Percentiles rank a stretch among this genome's conserved stretches.
phyloP scores from a whole-genome alignment of 805 yeast species.

The Sugiyamaella valdiviana region DNA sequence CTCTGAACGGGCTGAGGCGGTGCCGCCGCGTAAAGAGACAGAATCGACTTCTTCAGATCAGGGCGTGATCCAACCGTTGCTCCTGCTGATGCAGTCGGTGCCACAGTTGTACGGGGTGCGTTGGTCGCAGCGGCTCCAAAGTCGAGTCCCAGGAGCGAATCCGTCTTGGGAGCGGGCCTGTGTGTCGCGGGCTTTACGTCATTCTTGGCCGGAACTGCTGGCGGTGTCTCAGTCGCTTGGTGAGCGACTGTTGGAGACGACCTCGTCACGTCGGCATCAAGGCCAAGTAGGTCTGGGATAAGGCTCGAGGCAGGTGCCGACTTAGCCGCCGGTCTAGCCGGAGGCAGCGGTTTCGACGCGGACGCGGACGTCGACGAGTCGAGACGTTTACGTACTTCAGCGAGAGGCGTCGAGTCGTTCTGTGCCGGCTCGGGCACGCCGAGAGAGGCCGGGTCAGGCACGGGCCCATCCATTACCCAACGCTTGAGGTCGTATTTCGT shows the following conservation, averaged over 20 bases:
- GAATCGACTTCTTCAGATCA: conserved; percentile 84
- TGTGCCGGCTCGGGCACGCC: conserved; percentile 8
- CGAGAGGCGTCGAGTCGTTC: conserved; percentile 21
- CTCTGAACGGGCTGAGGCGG: conserved; percentile 15
- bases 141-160: conserved; percentile 23
- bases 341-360: conserved; percentile 6
- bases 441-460: conserved; percentile 56
- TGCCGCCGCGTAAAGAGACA: conserved; percentile 59
- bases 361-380: not conserved
- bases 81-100: conserved; percentile 10
- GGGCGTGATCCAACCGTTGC: conserved; percentile 44
- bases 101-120: conserved; percentile 7
- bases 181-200: not conserved
- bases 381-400: conserved; percentile 17
- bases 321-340: conserved; percentile 11
- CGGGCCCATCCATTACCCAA: conserved; percentile 57
- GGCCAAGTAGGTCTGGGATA: conserved; percentile 49
- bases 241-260: conserved; percentile 6
- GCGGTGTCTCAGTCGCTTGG: conserved; percentile 4
- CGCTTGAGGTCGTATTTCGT: conserved; percentile 88
- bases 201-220: conserved; percentile 8
- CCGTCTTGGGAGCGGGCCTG: conserved; percentile 12
- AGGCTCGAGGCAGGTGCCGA: conserved; percentile 3
- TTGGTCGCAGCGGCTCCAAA: conserved; percentile 16
- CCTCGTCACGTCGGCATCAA: not conserved